phyloP scores from a whole-genome alignment of 805 yeast genomes.

The Nematodospora valgi region DNA sequence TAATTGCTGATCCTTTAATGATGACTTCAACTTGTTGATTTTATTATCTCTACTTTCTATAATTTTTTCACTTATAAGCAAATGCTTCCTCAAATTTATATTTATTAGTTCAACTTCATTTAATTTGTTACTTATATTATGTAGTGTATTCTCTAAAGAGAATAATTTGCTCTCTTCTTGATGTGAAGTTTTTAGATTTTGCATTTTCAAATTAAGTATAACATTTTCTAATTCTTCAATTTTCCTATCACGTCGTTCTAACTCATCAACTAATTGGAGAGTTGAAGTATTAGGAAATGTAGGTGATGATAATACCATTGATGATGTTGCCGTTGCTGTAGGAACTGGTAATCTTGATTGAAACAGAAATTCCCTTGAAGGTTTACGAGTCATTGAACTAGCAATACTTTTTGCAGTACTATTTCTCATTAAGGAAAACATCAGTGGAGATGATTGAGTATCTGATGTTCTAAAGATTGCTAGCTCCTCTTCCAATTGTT shows the following conservation, averaged over 20 bases:
- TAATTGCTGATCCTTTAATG: constrained; percentile 49
- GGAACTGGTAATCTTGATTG: constrained; percentile 6
- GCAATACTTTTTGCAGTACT: neutral
- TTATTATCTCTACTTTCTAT: constrained; percentile 56
- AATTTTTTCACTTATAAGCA: constrained; percentile 51
- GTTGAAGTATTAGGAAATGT: neutral
- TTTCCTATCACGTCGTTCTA: constrained; percentile 24
- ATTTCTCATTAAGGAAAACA: neutral
- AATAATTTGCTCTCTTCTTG: constrained; percentile 46
- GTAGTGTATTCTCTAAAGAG: constrained; percentile 55
- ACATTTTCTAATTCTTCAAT: constrained; percentile 29
- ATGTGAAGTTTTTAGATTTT: constrained; percentile 27
- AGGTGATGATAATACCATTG: constrained; percentile 5
- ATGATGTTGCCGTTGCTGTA: neutral
- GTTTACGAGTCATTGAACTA: neutral
- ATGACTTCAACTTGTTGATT: constrained; percentile 50
- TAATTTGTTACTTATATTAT: constrained; percentile 54
- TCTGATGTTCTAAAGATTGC: constrained; percentile 23
- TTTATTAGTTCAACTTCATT: constrained; percentile 64
- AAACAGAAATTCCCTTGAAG: constrained; percentile 2
- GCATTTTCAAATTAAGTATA: constrained; percentile 27
- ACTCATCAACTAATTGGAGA: constrained; percentile 15
- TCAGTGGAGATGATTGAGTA: neutral
- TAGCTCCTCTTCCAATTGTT: constrained; percentile 41
- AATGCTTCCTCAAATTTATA: constrained; percentile 51